Base-by-base conservation (phyloP, 2,329 filamentous ascomycete genomes). In the Apiospora pterosperma region DNA sequence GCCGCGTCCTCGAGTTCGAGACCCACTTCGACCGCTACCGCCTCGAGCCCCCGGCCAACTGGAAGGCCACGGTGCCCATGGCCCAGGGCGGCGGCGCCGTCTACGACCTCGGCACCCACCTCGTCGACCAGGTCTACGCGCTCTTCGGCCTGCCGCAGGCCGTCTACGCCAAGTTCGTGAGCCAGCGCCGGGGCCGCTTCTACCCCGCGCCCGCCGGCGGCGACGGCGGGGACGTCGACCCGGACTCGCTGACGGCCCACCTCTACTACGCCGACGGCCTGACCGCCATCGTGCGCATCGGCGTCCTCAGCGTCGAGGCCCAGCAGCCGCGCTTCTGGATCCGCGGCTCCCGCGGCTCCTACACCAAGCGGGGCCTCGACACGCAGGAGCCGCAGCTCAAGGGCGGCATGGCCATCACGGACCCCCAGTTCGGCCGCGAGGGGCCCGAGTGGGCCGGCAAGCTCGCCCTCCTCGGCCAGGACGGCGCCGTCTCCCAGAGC, bases 11-110 rank as follows among this genome's bases (percentile, higher is more conserved):
- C 63, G 91, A 95, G 78, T 92, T 91, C 72, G 87, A 93, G 76
- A 90, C 90, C 25, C 91, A 94, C 79, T 94, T 94, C 73, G 92
- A 95, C 76, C 87, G 92, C 21, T 89, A 91, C 78, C 85, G 88
- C 21, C 82, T 89, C 16, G 81, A 82, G 36, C 80, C 83, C 42
- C 85, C 88, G 28, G 74, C 81, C 64, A 82, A 79, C 61, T 95
- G 92, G 92, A 93, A 93, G 81, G 85, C 83, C 42, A 76, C 75
- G 16, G 80, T 90, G 63, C 77, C 81, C 36, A 85, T 90, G 71
- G 75, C 78, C 21, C 81, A 88, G 19, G 91, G 88, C 12, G 88
- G 89, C 42, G 89, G 90, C 39, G 88, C 82, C 25, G 79, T 93
- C 25, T 94, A 90, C 72, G 92, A 94, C 71, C 81, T 95, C 1